Evolutionary conservation across 768 basidiomycete genomes (phyloP), one percentile per base, ranked within the genome.

Genomic region (Lentinula guzmanii): DNA sequence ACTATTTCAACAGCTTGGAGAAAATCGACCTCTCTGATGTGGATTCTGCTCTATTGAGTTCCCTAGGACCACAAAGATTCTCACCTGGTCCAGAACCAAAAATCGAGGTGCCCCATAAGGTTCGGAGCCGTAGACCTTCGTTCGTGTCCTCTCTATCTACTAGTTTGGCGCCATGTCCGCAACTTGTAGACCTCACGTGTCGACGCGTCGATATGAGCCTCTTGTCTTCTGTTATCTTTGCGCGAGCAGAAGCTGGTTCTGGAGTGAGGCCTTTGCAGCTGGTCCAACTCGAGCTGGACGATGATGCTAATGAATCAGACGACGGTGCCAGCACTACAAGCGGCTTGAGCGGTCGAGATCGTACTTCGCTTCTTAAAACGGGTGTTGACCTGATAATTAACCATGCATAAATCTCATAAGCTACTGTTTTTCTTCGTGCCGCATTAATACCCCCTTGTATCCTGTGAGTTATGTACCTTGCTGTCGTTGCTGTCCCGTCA

Each of bases 151-250:
- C 54, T 28, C n/a, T 58, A 41, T 58, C 56, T 0, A 58, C 56
- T 15, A 58, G 41, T 46, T 41, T 58, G 16, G 56, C 56, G 13
- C 56, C 56, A 43, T 58, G 56, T 18, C 56, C 56, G 15, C 56
- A 46, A 18, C 56, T 58, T 33, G 56, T 46, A 18, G 56, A 58
- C 39, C 18, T 58, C 5, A 43, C 42, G 9, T 58, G 56, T 35
- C 41, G 56, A 34, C 56, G 42, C 6, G 56, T 58, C 9, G 56
- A 58, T 35, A 58, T 18, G 28, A 58, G 33, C 42, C 4, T 58
- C 28, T 31, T 58, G 33, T 58, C 42, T 33, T 58, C 56, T 45
- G 45, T 58, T 31, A 46, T 58, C 1, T 43, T 41, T 6, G 56
- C 56, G n/a, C 55, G 55, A 42, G 35, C 55, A 3, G 35, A 57